Evolutionary conservation across 2,329 filamentous ascomycete species (phyloP).

Genomic region (Fusarium burgessii): DNA sequence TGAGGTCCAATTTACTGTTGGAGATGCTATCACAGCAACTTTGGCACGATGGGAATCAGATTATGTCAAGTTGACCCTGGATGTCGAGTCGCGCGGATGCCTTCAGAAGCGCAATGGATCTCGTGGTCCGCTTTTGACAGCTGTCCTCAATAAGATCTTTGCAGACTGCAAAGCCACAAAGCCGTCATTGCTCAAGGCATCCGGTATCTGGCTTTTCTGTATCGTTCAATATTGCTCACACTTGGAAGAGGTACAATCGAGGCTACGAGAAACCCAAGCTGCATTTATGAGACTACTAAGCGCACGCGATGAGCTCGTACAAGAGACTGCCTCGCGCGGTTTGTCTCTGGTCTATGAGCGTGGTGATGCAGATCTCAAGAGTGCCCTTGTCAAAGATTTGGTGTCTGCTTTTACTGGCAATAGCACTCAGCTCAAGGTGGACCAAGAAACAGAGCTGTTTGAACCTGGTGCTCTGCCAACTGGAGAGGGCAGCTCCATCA

Average conservation of each 20-base stretch:
- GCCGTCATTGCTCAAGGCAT: constrained; percentile 89
- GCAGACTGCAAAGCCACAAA: constrained; percentile 85
- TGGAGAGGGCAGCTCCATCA: constrained; percentile 88
- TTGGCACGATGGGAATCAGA: constrained; percentile 87
- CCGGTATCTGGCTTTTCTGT: constrained; percentile 94
- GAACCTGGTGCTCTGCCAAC: constrained; percentile 91
- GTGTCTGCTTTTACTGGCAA: constrained; percentile 89
- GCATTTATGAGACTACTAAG: constrained; percentile 90
- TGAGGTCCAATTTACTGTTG: constrained; percentile 90
- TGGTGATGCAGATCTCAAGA: constrained; percentile 83
- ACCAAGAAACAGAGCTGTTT: constrained; percentile 91
- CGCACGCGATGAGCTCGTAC: constrained; percentile 91
- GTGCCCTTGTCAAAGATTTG: constrained; percentile 86
- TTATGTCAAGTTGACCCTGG: constrained; percentile 78
- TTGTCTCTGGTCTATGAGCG: constrained; percentile 94
- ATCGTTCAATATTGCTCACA: constrained; percentile 91
- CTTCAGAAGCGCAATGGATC: constrained; percentile 54
- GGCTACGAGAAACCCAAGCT: constrained; percentile 82
- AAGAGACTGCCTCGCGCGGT: constrained; percentile 93
- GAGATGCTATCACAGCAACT: constrained; percentile 85
- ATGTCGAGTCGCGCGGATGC: constrained; percentile 70
- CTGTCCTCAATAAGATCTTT: constrained; percentile 78
- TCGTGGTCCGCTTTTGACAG: constrained; percentile 58
- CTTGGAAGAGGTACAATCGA: constrained; percentile 76
- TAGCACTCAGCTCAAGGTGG: constrained; percentile 81